Conservation (phyloP, 345 rosid genomes). For the Boechera divaricarpa region DNA sequence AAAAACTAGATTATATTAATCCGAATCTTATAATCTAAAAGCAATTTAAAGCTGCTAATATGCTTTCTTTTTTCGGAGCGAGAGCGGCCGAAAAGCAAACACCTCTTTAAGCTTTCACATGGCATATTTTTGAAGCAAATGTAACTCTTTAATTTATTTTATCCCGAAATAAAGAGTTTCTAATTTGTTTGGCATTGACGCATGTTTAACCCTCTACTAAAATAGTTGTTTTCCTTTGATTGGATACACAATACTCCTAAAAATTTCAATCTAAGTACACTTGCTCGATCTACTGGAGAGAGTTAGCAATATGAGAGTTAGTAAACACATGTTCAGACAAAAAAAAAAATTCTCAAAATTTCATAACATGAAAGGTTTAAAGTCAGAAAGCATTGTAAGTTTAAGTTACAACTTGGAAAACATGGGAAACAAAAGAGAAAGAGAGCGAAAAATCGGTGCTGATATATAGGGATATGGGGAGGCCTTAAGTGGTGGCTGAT, state of each 20-base stretch:
- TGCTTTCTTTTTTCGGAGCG: conserved; percentile 3
- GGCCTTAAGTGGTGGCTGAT: too few species aligned
- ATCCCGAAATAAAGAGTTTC: neutral
- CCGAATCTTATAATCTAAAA: conserved; percentile 16
- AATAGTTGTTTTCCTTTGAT: neutral
- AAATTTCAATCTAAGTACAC: too few species aligned
- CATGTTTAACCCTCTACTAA: neutral
- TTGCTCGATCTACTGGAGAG: too few species aligned
- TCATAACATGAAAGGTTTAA: too few species aligned
- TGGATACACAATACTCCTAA: neutral
- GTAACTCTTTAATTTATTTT: neutral
- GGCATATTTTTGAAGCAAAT: conserved; percentile 24
- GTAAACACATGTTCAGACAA: too few species aligned
- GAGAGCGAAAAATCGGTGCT: too few species aligned
- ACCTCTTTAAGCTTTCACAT: conserved; percentile 36
- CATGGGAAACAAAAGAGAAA: too few species aligned
- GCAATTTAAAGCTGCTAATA: conserved; percentile 39
- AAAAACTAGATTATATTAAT: neutral
- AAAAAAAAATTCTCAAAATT: too few species aligned
- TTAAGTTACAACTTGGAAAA: too few species aligned
- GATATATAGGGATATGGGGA: too few species aligned
- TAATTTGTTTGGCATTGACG: conserved; percentile 10
- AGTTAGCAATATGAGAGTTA: too few species aligned
- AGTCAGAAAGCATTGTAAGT: too few species aligned
- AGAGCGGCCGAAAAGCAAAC: conserved; percentile 29